Conservation (phyloP, 495 filamentous ascomycete species). For the Daldinia childiae region DNA sequence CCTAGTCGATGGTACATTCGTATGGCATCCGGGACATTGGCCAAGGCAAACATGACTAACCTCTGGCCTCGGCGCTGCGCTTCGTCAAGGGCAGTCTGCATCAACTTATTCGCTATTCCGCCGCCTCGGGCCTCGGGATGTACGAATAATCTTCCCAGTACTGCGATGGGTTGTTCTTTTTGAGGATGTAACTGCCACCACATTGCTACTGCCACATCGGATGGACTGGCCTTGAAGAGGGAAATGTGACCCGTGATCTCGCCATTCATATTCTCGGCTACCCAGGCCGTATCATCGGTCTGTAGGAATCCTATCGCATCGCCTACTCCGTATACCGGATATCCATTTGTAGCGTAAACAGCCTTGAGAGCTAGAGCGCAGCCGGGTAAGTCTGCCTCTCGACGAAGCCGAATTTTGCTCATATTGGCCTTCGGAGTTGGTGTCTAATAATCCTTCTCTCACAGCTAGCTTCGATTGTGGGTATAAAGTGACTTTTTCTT, state of each 20-base stretch:
- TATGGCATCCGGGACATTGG: constrained; percentile 3
- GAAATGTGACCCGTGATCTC: not conserved
- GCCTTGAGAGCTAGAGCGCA: not conserved
- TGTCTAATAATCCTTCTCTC: not conserved
- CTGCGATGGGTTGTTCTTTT: not conserved
- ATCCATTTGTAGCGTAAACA: not conserved
- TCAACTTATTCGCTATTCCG: constrained; percentile 2
- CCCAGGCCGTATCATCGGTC: not conserved
- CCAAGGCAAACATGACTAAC: not conserved
- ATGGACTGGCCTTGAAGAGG: not conserved
- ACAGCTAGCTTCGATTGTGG: not conserved
- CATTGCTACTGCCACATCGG: not conserved
- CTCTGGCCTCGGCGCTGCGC: not conserved
- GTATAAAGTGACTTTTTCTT: not conserved
- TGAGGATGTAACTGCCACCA: constrained; percentile 1
- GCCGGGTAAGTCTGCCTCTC: not conserved
- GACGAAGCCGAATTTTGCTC: constrained; percentile 1
- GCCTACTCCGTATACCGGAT: not conserved
- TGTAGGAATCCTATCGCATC: constrained; percentile 2
- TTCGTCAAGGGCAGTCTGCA: constrained; percentile 5
- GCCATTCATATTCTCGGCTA: not conserved
- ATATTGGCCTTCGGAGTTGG: not conserved
- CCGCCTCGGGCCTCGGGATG: not conserved
- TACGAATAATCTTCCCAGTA: constrained; percentile 6
- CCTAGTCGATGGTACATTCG: not conserved